phyloP scores from a whole-genome alignment of 768 basidiomycete species.

The Kwoniella pini region DNA sequence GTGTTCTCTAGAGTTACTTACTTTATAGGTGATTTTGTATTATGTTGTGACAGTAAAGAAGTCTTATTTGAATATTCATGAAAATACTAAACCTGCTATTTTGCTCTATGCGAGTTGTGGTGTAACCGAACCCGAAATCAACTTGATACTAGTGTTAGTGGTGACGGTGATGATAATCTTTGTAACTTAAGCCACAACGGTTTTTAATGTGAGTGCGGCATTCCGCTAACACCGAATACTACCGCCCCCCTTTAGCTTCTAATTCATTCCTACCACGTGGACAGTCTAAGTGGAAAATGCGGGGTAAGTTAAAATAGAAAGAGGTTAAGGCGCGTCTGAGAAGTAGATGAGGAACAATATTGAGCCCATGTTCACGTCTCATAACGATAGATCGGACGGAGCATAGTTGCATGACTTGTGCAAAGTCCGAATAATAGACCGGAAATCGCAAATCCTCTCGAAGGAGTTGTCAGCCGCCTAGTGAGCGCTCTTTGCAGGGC shows the following conservation, averaged over 20 bases:
- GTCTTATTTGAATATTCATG: too few relatives aligned
- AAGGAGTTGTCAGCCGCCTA: too few relatives aligned
- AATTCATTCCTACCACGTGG: background rate
- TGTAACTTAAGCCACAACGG: constrained; percentile 3
- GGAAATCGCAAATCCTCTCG: too few relatives aligned
- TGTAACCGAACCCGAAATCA: background rate
- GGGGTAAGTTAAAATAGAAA: background rate
- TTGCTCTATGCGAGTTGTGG: too few relatives aligned
- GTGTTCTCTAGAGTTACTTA: background rate
- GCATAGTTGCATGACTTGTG: too few relatives aligned
- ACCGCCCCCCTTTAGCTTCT: too few relatives aligned
- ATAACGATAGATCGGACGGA: background rate
- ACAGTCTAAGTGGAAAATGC: too few relatives aligned
- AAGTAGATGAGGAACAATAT: background rate
- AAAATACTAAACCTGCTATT: too few relatives aligned
- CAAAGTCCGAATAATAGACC: too few relatives aligned
- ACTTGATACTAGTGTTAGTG: too few relatives aligned
- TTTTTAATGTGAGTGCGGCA: background rate
- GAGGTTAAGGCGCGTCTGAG: background rate
- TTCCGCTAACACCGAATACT: constrained; percentile 6
- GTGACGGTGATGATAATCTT: background rate
- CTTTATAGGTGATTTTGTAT: constrained; percentile 9
- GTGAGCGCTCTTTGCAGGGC: too few relatives aligned
- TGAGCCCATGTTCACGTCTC: background rate
- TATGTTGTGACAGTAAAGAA: too few relatives aligned